Evolutionary conservation across 768 basidiomycete genomes (phyloP), one percentile per base, ranked within the genome.

Genomic region (Kwoniella pini): DNA sequence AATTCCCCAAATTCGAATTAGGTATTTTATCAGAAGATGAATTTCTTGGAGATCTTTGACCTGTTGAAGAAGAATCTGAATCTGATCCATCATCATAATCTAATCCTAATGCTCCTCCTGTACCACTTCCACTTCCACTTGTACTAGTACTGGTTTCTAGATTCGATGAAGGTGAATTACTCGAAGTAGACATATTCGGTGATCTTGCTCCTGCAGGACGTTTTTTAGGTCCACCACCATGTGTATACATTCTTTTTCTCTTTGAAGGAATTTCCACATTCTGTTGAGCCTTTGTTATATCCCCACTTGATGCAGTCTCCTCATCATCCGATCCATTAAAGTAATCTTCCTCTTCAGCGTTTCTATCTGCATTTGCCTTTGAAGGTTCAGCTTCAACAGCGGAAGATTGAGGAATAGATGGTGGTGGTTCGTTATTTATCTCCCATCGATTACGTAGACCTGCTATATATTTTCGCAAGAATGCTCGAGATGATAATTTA

Each of bases 281-380:
- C 26, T 19, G 43, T 31, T 33, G 50, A 30, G 45, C 48, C 24
- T 79, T 36, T 15, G 40, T 44, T 36, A 54, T 33, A 51, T 24
- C 26, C 5, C 12, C n/a, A 19, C 40, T 42, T 36, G 33, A 36
- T 15, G 19, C 40, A 4, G 44, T 58, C 38, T 66, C 62, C 39
- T 92, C 92, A 42, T 91, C 89, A 63, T 92, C 91, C 39, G 90
- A 89, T 27, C 81, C 83, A 69, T 94, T 91, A 83, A 96, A 97
- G 80, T 96, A 98, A 60, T 88, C 85, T 76, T 98, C 33, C 33
- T 36, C 94, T 76, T 98, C 94, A 64, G 90, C 90, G 58, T 86
- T 77, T 31, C 80, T 75, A 30, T 83, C 40, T 42, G 52, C 49
- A 52, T 57, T 53, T 4, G 64, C 60, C 22, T 63, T 64, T 30